phyloP scores from a whole-genome alignment of 495 filamentous ascomycete species.

The Xylaria nigripes region DNA sequence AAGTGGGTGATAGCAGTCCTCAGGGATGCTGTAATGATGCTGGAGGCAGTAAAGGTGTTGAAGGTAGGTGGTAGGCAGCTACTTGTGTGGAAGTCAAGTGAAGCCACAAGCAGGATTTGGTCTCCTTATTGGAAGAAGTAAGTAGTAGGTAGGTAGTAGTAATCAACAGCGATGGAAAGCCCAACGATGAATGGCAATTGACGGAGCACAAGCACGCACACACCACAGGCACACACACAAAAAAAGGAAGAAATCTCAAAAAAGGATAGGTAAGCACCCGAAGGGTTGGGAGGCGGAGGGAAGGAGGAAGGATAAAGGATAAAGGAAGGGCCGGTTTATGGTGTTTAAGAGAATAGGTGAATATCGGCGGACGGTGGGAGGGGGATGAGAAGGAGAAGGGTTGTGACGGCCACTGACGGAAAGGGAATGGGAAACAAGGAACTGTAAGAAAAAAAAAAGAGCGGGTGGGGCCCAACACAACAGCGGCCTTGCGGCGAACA shows the following conservation, averaged over 20 bases:
- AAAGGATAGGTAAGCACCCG: conserved; percentile 33
- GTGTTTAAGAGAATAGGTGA: conserved; percentile 16
- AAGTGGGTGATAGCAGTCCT: background rate
- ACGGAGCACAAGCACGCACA: conserved; percentile 19
- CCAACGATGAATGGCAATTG: conserved; percentile 18
- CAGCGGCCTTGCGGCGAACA: no score
- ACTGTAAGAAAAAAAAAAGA: background rate
- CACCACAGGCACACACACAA: conserved; percentile 23
- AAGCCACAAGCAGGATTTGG: conserved; percentile 5
- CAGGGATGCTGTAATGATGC: conserved; percentile 5
- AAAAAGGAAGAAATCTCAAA: conserved; percentile 26
- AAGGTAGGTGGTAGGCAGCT: background rate
- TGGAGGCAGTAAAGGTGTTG: background rate
- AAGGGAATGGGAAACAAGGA: background rate
- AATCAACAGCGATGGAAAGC: conserved; percentile 26
- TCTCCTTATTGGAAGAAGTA: background rate
- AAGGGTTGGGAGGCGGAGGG: conserved; percentile 23
- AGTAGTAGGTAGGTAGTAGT: no score
- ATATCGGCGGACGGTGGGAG: conserved; percentile 22
- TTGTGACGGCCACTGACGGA: conserved; percentile 6
- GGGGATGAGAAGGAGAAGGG: conserved; percentile 25
- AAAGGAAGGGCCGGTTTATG: conserved; percentile 21
- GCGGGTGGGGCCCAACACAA: background rate
- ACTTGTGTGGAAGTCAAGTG: conserved; percentile 2
- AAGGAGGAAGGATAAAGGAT: conserved; percentile 23